Base-by-base conservation (phyloP, 495 filamentous ascomycete species). In the Penicillium canescens region DNA sequence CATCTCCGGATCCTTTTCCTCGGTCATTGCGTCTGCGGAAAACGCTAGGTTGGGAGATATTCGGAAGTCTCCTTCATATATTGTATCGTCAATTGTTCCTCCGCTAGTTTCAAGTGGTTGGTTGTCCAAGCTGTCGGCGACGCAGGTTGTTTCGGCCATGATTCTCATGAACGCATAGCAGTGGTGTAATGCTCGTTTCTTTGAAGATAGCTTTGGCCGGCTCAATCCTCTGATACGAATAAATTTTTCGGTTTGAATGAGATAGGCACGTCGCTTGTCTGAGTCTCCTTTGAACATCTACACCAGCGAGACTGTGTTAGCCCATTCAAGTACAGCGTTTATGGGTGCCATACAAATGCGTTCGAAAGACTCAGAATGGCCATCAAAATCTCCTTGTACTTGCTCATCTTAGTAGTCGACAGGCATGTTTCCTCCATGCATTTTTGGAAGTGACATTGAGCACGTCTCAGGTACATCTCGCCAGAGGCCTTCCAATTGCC, bases 131-230 rank as follows among this genome's bases (percentile, higher is more conserved):
- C 14, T 39, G 4, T 49, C 51, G 4, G 23, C 40, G 18, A 63
- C 51, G 34, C 58, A 52, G 14, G 59, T 65, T 8, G 62, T 65
- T 28, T 65, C 59, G 10, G 62, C 56, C 56, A 65, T 62, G 20
- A 65, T 65, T 12, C 62, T 56, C 59, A 65, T 65, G 16, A 57
- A 65, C 3, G 59, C 59, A 35, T 65, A 65, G 44, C 59, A 62
- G 33, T 62, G 62, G 24, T 65, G 59, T 4, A 62, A 21, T 3
- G 59, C 44, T 34, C 62, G 53, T 34, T 54, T 56, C 20, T 65
- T 65, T 4, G 48, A 24, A 4, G 62, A 65, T 0, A 65, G 37
- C 1, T 10, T 56, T 2, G 52, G 45, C 23, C 56, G 42, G 12
- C 45, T 59, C 20, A 65, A 54, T 9, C 55, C 59, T 16, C 57